Conservation (phyloP, 1,284 basidiomycete genomes). For the Exsudoporus floridanus region DNA sequence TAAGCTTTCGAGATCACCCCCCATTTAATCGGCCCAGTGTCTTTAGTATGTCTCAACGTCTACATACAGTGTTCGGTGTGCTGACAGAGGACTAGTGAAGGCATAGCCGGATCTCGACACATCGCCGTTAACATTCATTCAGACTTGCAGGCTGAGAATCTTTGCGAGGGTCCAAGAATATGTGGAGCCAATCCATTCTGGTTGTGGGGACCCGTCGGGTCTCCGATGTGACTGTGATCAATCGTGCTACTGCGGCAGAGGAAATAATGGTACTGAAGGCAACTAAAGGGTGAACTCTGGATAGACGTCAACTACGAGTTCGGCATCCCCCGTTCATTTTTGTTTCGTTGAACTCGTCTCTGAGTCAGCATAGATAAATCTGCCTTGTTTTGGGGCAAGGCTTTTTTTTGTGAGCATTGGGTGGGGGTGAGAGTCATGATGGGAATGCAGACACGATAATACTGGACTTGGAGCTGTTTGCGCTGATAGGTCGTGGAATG, state of each 20-base stretch:
- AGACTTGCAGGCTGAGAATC: slow-evolving; percentile 89
- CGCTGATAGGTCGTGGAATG: no score
- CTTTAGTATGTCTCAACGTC: slow-evolving; percentile 95
- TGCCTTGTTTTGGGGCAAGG: slow-evolving; percentile 43
- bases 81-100: background rate
- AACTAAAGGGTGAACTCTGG: slow-evolving; percentile 40
- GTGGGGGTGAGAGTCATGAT: slow-evolving; percentile 54
- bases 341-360: slow-evolving; percentile 10
- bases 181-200: slow-evolving; percentile 96
- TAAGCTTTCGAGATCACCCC: slow-evolving; percentile 91
- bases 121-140: slow-evolving; percentile 91
- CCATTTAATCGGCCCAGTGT: slow-evolving; percentile 89
- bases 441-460: slow-evolving; percentile 12
- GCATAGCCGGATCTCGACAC: slow-evolving; percentile 89
- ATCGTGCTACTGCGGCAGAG: slow-evolving; percentile 53
- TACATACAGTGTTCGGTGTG: slow-evolving; percentile 35
- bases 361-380: slow-evolving; percentile 19
- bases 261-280: slow-evolving; percentile 60
- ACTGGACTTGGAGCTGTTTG: no score
- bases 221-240: slow-evolving; percentile 69
- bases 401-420: slow-evolving; percentile 46
- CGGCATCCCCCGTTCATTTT: slow-evolving; percentile 47
- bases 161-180: slow-evolving; percentile 95
- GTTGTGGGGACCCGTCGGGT: slow-evolving; percentile 82
- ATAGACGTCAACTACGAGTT: slow-evolving; percentile 61